Conservation (phyloP, 805 yeast genomes). For the Lipomyces kockii region DNA sequence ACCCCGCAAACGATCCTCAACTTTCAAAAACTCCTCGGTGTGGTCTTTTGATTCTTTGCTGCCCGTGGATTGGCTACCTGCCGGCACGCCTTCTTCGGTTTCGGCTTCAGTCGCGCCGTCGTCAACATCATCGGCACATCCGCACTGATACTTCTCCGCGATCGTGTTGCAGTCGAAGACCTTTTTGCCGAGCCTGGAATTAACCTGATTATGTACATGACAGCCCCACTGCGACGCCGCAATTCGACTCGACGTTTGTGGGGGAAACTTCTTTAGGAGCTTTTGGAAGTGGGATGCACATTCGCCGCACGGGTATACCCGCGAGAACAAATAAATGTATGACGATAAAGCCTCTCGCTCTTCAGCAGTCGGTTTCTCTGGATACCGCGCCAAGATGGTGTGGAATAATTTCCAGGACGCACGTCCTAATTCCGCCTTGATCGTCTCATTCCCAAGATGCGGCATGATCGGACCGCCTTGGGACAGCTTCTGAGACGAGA, state of each 20-base stretch:
- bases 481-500: slow-evolving; percentile 32
- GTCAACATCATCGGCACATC: slow-evolving; percentile 56
- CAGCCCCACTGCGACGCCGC: slow-evolving; percentile 97
- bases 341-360: slow-evolving; percentile 66
- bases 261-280: slow-evolving; percentile 74
- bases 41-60: background rate
- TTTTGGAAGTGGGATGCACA: slow-evolving; percentile 90
- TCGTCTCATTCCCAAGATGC: slow-evolving; percentile 83
- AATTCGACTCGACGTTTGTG: slow-evolving; percentile 75
- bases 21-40: slow-evolving; percentile 23
- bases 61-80: background rate
- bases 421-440: slow-evolving; percentile 82
- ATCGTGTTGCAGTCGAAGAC: slow-evolving; percentile 84
- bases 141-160: slow-evolving; percentile 92
- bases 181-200: slow-evolving; percentile 67
- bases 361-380: slow-evolving; percentile 71
- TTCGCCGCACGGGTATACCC: slow-evolving; percentile 96
- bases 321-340: slow-evolving; percentile 77
- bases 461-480: slow-evolving; percentile 76
- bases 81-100: background rate
- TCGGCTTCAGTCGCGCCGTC: slow-evolving; percentile 7
- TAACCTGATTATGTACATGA: slow-evolving; percentile 85
- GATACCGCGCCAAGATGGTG: slow-evolving; percentile 89
- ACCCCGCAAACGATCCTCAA: slow-evolving; percentile 24
- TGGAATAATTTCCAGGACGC: slow-evolving; percentile 93